Conservation (phyloP, 1,284 basidiomycete species). For the Trichosporon ovoides region DNA sequence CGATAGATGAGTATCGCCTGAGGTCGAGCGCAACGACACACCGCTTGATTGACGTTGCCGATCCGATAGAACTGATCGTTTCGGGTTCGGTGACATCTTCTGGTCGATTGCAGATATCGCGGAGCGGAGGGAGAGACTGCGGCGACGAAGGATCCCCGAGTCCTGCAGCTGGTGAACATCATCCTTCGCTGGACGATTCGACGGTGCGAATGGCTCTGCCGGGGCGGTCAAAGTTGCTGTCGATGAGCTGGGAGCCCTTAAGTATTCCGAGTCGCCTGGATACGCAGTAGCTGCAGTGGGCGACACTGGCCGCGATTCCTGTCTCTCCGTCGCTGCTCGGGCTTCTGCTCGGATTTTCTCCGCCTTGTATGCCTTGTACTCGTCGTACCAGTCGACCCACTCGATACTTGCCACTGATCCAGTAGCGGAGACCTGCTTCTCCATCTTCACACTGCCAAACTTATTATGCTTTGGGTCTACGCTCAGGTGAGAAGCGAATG, state of each 20-base stretch:
- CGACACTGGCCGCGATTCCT: not conserved
- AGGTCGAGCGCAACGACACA: slow-evolving; percentile 22
- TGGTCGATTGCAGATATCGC: slow-evolving; percentile 34
- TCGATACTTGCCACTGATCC: slow-evolving; percentile 51
- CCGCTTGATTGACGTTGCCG: slow-evolving; percentile 36
- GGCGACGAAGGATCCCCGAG: slow-evolving; percentile 12
- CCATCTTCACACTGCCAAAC: slow-evolving; percentile 24
- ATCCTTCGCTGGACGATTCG: slow-evolving; percentile 31
- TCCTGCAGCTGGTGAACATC: slow-evolving; percentile 10
- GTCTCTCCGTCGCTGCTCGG: slow-evolving; percentile 19
- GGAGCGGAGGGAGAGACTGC: slow-evolving; percentile 39
- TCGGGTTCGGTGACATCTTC: slow-evolving; percentile 25
- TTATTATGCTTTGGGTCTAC: not conserved
- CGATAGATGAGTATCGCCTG: slow-evolving; percentile 8
- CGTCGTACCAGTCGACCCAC: slow-evolving; percentile 58
- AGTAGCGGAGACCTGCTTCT: slow-evolving; percentile 31
- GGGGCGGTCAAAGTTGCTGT: not conserved
- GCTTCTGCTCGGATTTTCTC: slow-evolving; percentile 52
- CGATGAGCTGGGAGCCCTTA: not conserved
- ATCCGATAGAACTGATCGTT: slow-evolving; percentile 21
- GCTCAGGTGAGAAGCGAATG: not conserved
- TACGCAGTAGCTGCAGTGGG: not conserved
- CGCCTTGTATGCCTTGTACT: slow-evolving; percentile 55
- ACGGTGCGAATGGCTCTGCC: slow-evolving; percentile 7
- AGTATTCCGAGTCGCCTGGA: not conserved